Conservation (phyloP, 1,284 basidiomycete species). For the Heterobasidion irregulare region DNA sequence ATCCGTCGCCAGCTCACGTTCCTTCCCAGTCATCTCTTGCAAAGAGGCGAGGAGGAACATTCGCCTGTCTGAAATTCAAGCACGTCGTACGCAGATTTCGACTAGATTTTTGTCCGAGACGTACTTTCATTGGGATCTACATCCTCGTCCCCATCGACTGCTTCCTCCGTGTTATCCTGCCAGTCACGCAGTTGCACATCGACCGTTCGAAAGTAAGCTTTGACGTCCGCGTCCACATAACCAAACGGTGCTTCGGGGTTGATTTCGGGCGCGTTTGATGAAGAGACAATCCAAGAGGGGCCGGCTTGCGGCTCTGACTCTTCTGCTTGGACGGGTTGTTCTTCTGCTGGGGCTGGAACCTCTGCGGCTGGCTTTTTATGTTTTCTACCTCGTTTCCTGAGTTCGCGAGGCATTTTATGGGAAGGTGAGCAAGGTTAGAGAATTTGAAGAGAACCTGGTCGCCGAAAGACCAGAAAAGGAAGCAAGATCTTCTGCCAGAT, state of each 20-base stretch:
- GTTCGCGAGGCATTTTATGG: slow-evolving; percentile 62
- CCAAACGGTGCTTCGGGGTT: slow-evolving; percentile 80
- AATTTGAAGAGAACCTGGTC: background rate
- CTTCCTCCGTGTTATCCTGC: slow-evolving; percentile 42
- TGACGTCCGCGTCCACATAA: slow-evolving; percentile 79
- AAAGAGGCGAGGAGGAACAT: slow-evolving; percentile 82
- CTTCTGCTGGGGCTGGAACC: slow-evolving; percentile 8
- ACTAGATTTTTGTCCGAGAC: slow-evolving; percentile 13
- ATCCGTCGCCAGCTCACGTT: slow-evolving; percentile 84
- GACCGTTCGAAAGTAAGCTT: slow-evolving; percentile 86
- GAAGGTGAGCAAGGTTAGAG: slow-evolving; percentile 1
- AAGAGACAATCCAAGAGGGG: slow-evolving; percentile 63
- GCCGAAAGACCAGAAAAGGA: background rate
- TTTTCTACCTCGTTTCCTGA: slow-evolving; percentile 71
- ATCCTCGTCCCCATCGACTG: slow-evolving; percentile 36
- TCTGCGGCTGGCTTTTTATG: slow-evolving; percentile 40
- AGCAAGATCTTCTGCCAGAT: background rate
- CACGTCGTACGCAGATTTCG: background rate
- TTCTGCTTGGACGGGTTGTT: slow-evolving; percentile 6
- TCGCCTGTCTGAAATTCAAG: slow-evolving; percentile 51
- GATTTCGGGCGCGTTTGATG: slow-evolving; percentile 22
- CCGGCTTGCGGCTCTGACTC: slow-evolving; percentile 15
- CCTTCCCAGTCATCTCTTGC: slow-evolving; percentile 77
- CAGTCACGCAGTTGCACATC: slow-evolving; percentile 82
- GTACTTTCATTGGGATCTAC: slow-evolving; percentile 71